phyloP scores from a whole-genome alignment of 805 yeast species.

The Candida arabinofermentans region DNA sequence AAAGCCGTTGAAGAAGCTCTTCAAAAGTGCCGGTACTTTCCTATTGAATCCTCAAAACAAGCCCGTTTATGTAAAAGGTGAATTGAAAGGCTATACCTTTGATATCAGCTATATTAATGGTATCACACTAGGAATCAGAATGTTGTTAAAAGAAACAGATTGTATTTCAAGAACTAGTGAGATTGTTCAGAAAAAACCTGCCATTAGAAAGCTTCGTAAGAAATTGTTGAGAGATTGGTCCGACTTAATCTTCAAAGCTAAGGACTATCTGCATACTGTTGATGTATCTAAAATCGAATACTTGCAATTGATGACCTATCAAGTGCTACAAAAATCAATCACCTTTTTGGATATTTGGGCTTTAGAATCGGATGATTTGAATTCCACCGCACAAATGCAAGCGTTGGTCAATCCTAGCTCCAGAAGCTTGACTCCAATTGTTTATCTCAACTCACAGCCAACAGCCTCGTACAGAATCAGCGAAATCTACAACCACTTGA shows the following conservation, averaged over 20 bases:
- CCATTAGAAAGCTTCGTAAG: constrained; percentile 62
- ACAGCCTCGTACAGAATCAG: constrained; percentile 57
- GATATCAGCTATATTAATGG: constrained; percentile 55
- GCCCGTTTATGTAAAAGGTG: constrained; percentile 30
- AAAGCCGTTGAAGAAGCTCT: constrained; percentile 49
- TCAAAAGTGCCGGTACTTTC: constrained; percentile 64
- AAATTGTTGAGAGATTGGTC: constrained; percentile 78
- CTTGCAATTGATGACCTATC: constrained; percentile 59
- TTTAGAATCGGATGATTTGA: constrained; percentile 48
- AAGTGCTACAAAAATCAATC: constrained; percentile 62
- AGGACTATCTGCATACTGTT: constrained; percentile 64
- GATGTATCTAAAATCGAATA: constrained; percentile 55
- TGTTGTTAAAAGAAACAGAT: constrained; percentile 59
- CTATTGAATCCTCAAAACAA: constrained; percentile 60
- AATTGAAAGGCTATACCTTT: constrained; percentile 44
- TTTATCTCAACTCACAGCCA: constrained; percentile 52
- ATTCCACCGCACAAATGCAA: constrained; percentile 1
- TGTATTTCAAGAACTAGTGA: constrained; percentile 74
- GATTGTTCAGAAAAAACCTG: constrained; percentile 58
- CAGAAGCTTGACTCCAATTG: constrained; percentile 27
- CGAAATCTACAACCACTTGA: constrained; percentile 58
- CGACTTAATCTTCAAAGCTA: constrained; percentile 69
- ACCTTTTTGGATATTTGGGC: constrained; percentile 72
- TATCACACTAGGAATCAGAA: constrained; percentile 69
- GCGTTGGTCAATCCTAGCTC: constrained; percentile 4